Evolutionary conservation across 2,329 filamentous ascomycete species (phyloP).

Genomic region (Raffaelea deltoideospora): DNA sequence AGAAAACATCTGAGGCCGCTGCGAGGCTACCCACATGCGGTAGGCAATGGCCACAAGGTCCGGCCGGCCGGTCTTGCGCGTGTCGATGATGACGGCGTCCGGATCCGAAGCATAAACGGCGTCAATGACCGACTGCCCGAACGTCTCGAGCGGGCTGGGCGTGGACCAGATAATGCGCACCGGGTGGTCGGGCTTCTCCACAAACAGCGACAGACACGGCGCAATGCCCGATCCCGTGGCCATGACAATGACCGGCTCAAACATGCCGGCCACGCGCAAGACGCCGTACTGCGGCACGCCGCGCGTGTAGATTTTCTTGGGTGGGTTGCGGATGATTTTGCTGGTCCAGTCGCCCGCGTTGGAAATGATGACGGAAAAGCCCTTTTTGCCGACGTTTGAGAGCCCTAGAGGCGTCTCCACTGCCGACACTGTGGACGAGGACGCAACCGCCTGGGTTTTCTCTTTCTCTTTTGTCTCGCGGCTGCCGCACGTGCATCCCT

Average conservation of each 20-base stretch:
- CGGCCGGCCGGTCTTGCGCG: constrained; percentile 5
- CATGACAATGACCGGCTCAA: constrained; percentile 40
- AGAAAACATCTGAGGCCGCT: no score
- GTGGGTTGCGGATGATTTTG: constrained; percentile 36
- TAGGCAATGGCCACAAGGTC: constrained; percentile 8
- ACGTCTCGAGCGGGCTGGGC: constrained; percentile 17
- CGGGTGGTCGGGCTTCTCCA: constrained; percentile 23
- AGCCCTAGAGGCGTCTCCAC: no score
- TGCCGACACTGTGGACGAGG: no score
- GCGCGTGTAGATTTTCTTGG: constrained; percentile 41
- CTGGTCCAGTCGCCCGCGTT: constrained; percentile 52
- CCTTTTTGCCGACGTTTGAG: constrained; percentile 23
- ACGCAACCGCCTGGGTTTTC: no score
- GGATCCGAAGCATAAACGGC: constrained; percentile 8
- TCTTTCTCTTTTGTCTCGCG: no score
- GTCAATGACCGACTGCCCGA: constrained; percentile 19
- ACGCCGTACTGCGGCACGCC: constrained; percentile 44
- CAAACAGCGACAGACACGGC: constrained; percentile 41
- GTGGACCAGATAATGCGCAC: constrained; percentile 21
- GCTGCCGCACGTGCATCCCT: no score
- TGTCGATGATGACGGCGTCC: constrained; percentile 8
- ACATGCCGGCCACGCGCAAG: constrained; percentile 40
- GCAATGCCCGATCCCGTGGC: constrained; percentile 51
- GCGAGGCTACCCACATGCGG: constrained; percentile 6
- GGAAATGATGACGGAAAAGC: constrained; percentile 49